These are phyloP conservation scores for Lagenaria siceraria DNA, from an alignment of 306 rosid species.

Conservation along the genomic window DNA sequence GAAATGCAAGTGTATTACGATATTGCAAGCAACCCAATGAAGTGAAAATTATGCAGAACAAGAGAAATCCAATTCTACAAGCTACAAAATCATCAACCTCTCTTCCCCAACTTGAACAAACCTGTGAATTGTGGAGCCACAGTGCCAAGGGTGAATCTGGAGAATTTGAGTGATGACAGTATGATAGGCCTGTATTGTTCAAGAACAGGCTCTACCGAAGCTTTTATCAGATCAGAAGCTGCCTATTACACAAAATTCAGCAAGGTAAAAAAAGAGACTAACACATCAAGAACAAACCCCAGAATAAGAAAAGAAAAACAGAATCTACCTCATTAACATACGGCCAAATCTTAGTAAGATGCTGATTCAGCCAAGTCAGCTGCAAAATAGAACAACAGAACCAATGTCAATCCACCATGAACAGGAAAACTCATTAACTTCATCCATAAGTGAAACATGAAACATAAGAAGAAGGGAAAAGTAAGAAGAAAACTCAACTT, in stretches of 20 bases:
- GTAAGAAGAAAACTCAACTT: slow-evolving; percentile 38
- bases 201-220: slow-evolving; percentile 69
- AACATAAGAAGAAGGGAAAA: background rate
- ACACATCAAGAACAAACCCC: background rate
- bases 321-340: slow-evolving; percentile 60
- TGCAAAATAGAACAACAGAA: slow-evolving; percentile 13
- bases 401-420: slow-evolving; percentile 4
- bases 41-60: background rate
- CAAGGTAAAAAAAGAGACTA: background rate
- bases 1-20: background rate
- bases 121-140: slow-evolving; percentile 97
- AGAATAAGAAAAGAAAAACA: background rate
- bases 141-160: slow-evolving; percentile 89
- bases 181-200: slow-evolving; percentile 67
- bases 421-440: background rate
- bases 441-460: background rate
- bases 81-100: background rate
- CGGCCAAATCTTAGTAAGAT: slow-evolving; percentile 90
- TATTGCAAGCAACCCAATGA: background rate
- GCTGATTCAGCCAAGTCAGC: slow-evolving; percentile 77
- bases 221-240: slow-evolving; percentile 85
- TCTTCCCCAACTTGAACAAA: slow-evolving; percentile 13
- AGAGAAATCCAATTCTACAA: background rate
- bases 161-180: slow-evolving; percentile 66
- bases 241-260: slow-evolving; percentile 32